Evolutionary conservation across 2,329 filamentous ascomycete genomes (phyloP).

Genomic region (Xylaria sp.): DNA sequence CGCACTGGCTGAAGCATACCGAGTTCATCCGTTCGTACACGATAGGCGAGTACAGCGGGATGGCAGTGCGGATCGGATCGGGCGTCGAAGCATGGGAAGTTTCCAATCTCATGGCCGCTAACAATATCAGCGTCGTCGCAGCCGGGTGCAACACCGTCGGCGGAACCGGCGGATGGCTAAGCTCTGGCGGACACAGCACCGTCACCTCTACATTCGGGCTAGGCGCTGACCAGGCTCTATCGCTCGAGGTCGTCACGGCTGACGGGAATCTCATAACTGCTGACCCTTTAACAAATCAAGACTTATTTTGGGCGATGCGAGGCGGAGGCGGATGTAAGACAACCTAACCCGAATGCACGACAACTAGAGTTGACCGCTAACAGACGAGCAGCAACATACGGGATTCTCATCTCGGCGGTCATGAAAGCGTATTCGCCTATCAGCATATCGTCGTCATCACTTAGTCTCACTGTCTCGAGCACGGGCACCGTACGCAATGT

Average conservation of each 20-base stretch:
- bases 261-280: slow-evolving; percentile 53
- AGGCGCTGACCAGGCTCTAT: slow-evolving; percentile 58
- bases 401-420: slow-evolving; percentile 40
- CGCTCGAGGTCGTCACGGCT: slow-evolving; percentile 55
- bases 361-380: not conserved
- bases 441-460: slow-evolving; percentile 30
- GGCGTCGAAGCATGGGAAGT: slow-evolving; percentile 46
- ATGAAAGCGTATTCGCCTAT: slow-evolving; percentile 40
- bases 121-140: slow-evolving; percentile 41
- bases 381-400: slow-evolving; percentile 36
- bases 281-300: slow-evolving; percentile 50
- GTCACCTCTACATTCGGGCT: slow-evolving; percentile 55
- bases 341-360: not conserved
- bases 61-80: slow-evolving; percentile 46
- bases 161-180: slow-evolving; percentile 56
- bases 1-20: slow-evolving; percentile 52
- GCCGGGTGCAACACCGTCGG: slow-evolving; percentile 43
- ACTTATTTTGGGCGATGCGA: slow-evolving; percentile 61
- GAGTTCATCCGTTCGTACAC: slow-evolving; percentile 45
- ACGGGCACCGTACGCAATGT: slow-evolving; percentile 25
- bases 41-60: slow-evolving; percentile 41
- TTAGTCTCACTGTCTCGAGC: slow-evolving; percentile 30
- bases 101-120: slow-evolving; percentile 39
- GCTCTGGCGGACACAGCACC: slow-evolving; percentile 57
- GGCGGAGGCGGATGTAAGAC: slow-evolving; percentile 55